Percentiles rank a stretch among this genome's conserved stretches.
Evolutionary conservation across 495 filamentous ascomycete species (phyloP).

Genomic region (Penicillium verhagenii): DNA sequence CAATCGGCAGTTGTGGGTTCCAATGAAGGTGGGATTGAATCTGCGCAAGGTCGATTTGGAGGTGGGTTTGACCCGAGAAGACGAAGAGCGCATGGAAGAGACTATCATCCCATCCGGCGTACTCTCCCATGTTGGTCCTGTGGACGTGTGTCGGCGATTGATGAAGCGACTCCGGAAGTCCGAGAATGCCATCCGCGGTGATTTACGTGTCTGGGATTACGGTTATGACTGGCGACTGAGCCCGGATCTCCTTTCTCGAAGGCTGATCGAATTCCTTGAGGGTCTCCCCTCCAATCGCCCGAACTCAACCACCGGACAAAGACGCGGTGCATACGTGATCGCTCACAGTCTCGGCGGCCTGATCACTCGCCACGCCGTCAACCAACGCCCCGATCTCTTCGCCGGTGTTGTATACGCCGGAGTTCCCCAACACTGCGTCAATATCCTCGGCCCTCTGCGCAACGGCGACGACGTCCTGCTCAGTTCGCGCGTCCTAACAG

Average conservation of each 20-base stretch:
- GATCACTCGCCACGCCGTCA: constrained; percentile 87
- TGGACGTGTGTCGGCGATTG: constrained; percentile 82
- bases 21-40: constrained; percentile 90
- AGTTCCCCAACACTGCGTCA: constrained; percentile 80
- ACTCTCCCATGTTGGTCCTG: constrained; percentile 84
- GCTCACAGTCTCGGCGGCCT: constrained; percentile 89
- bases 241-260: constrained; percentile 70
- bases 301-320: neutral
- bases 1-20: constrained; percentile 84
- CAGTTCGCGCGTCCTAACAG: constrained; percentile 86
- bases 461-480: constrained; percentile 90
- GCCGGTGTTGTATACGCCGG: constrained; percentile 85
- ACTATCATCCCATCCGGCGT: constrained; percentile 80
- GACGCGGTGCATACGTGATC: constrained; percentile 73
- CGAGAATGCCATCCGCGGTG: constrained; percentile 67
- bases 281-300: constrained; percentile 66
- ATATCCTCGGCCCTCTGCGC: constrained; percentile 85
- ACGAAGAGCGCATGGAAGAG: constrained; percentile 83
- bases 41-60: constrained; percentile 90
- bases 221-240: constrained; percentile 96
- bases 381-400: constrained; percentile 83
- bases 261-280: constrained; percentile 70
- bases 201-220: constrained; percentile 80
- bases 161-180: constrained; percentile 74
- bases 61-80: constrained; percentile 77